phyloP scores from a whole-genome alignment of 1,284 basidiomycete species.

The Pholiota adiposa region DNA sequence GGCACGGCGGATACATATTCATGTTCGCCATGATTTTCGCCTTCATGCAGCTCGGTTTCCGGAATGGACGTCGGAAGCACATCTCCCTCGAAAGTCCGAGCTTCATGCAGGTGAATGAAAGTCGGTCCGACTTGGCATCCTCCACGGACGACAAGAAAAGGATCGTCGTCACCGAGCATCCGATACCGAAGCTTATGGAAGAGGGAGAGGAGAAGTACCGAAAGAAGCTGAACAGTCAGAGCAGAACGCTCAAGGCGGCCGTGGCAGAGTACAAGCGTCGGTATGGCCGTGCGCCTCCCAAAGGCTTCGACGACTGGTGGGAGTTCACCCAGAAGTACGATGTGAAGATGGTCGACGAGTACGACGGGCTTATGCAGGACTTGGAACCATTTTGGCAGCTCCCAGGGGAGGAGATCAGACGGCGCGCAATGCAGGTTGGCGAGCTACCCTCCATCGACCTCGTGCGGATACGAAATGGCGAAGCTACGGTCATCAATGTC shows the following conservation, averaged over 20 bases:
- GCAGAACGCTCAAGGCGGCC: conserved; percentile 74
- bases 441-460: conserved; percentile 83
- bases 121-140: conserved; percentile 19
- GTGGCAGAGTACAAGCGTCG: conserved; percentile 79
- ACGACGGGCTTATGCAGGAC: conserved; percentile 82
- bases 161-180: conserved; percentile 54
- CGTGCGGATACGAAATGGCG: conserved; percentile 74
- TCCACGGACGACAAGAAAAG: conserved; percentile 18
- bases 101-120: conserved; percentile 19
- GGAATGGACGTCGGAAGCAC: conserved; percentile 40
- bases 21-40: conserved; percentile 49
- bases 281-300: conserved; percentile 81
- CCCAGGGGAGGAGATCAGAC: conserved; percentile 71
- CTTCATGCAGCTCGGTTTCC: conserved; percentile 63
- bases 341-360: conserved; percentile 89
- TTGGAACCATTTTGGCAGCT: conserved; percentile 82
- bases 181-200: conserved; percentile 82
- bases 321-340: conserved; percentile 75
- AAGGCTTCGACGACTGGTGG: conserved; percentile 92
- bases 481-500: conserved; percentile 64
- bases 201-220: conserved; percentile 74
- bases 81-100: conserved; percentile 17
- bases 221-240: conserved; percentile 72
- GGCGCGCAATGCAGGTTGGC: conserved; percentile 76
- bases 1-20: conserved; percentile 47